Evolutionary conservation across 495 filamentous ascomycete genomes (phyloP), one percentile per base, ranked within the genome.

Genomic region (Tuber melanosporum): DNA sequence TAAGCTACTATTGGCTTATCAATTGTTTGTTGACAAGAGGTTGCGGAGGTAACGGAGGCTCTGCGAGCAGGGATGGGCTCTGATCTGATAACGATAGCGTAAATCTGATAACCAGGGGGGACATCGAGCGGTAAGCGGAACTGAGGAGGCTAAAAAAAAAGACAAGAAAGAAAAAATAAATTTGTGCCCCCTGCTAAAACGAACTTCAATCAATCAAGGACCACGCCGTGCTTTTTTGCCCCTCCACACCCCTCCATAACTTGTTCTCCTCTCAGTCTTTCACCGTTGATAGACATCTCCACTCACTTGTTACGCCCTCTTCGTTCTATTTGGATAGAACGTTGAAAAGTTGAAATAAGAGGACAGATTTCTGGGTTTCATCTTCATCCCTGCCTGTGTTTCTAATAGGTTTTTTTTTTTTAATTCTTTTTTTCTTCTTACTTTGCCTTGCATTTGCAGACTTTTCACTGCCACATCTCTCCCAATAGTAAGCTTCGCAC

Each of bases 341-440:
- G 32, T 32, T 32, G 9, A 32, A 62, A 32, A 32, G 57, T 66
- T 32, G n/a, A 6, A 26, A 66, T 66, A 26, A 66, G 32, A 66
- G 57, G 57, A 32, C 57, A 66, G 57, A 66, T 66, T 66, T 66
- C 57, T 66, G 57, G 57, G 57, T 32, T 66, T 66, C 57, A 66
- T 66, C 26, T 66, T 66, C 57, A 66, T 66, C 57, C 57, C 57
- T 66, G 57, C 12, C 57, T 32, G 26, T 3, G n/a, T 66, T 66
- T 66, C 26, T 66, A 14, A 32, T 26, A 32, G 57, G 26, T 66
- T 66, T 26, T 66, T 66, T 66, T 32, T 66, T 14, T n/a, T n/a
- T n/a, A 15, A 41, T 17, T 26, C 17, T 32, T 36, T 32, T 66
- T 32, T 14, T 8, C 17, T 66, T 6, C 57, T 66, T 26, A 66